These are phyloP conservation scores for Salix brachista DNA, from an alignment of 345 rosid species.

Conservation along the genomic window DNA sequence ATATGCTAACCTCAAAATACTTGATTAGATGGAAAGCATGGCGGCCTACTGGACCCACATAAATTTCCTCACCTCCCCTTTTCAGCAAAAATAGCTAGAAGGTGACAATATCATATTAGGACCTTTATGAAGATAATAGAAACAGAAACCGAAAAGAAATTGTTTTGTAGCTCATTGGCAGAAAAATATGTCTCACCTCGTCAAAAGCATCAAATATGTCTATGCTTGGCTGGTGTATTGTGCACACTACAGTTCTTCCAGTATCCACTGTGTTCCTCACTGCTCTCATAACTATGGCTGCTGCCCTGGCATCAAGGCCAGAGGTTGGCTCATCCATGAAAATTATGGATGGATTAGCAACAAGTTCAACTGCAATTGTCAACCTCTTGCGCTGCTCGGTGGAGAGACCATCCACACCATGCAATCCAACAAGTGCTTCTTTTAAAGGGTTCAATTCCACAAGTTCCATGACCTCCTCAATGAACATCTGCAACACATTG, in stretches of 20 bases:
- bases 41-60: constrained; percentile 58
- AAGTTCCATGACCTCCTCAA: constrained; percentile 76
- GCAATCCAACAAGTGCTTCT: constrained; percentile 58
- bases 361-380: constrained; percentile 66
- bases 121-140: not conserved
- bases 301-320: constrained; percentile 73
- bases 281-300: constrained; percentile 75
- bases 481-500: constrained; percentile 43
- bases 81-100: constrained; percentile 43
- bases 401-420: constrained; percentile 57
- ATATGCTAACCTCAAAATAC: constrained; percentile 52
- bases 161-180: not conserved
- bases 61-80: constrained; percentile 60
- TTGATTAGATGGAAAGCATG: constrained; percentile 48
- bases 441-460: constrained; percentile 50
- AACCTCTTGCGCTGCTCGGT: constrained; percentile 64
- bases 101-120: constrained; percentile 2
- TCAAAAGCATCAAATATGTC: constrained; percentile 70
- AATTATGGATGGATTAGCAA: constrained; percentile 68
- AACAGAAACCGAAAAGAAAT: not conserved
- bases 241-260: constrained; percentile 66
- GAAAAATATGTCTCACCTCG: constrained; percentile 35
- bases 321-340: constrained; percentile 82
- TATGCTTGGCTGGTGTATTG: constrained; percentile 75
- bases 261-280: constrained; percentile 69